These are phyloP conservation scores for Tulasnella sp. DNA, from an alignment of 768 basidiomycete genomes.

Conservation along the genomic window DNA sequence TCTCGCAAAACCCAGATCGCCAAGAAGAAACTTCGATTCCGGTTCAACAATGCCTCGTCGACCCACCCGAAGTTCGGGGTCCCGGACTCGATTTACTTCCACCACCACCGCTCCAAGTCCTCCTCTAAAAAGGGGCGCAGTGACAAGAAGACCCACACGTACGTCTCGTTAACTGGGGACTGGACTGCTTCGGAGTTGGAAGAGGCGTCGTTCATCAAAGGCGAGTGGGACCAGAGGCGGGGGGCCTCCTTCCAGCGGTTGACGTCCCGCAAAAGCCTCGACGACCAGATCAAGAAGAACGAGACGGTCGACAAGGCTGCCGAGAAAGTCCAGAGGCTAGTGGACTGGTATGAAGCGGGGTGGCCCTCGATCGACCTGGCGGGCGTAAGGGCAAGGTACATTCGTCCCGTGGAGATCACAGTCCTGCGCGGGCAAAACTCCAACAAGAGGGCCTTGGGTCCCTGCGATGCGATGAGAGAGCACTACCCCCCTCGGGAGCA, in stretches of 20 bases:
- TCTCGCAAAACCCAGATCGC: too few species aligned
- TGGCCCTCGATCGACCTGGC: not conserved
- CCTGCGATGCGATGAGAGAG: not conserved
- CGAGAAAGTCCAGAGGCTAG: not conserved
- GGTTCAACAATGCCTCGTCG: not conserved
- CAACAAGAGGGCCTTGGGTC: too few species aligned
- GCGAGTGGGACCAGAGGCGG: not conserved
- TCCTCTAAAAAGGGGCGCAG: not conserved
- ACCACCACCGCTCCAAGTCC: not conserved
- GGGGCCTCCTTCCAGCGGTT: not conserved
- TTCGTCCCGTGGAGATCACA: not conserved
- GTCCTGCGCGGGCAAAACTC: too few species aligned
- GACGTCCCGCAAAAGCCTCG: not conserved
- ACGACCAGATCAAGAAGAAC: not conserved
- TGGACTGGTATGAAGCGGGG: not conserved
- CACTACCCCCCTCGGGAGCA: not conserved
- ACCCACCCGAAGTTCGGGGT: not conserved
- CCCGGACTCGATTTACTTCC: not conserved
- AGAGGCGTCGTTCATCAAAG: not conserved
- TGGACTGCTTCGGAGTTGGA: not conserved
- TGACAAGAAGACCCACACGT: not conserved
- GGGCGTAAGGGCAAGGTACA: not conserved
- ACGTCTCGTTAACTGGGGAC: not conserved
- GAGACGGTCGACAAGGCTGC: not conserved
- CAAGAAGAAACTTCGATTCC: not conserved